Base-by-base conservation (phyloP, 495 filamentous ascomycete species). In the Lasiosphaeria hispida region DNA sequence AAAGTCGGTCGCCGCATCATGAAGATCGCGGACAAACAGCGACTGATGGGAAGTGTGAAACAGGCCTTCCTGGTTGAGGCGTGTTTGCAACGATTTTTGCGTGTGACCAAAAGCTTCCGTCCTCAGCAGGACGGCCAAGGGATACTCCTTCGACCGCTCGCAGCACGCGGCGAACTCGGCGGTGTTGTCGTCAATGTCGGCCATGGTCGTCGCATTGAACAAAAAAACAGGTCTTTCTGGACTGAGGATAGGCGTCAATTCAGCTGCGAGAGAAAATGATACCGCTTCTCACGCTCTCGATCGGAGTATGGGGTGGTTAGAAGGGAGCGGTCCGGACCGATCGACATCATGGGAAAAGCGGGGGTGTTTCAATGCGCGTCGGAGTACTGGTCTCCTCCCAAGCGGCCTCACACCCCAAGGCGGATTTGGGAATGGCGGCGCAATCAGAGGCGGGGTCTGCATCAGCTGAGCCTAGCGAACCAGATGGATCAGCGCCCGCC, bases 21-120 rank as follows among this genome's bases (percentile, higher is more conserved):
- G 55, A 2, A 58, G 19, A 44, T 58, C 55, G 7, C 55, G 55
- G 13, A 58, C 37, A 38, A 51, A 51, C 8, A 58, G 47, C 35
- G 47, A 40, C 30, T 40, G 45, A 13, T 42, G 37, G 2, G 45
- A 34, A 13, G 13, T 23, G 37, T 50, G 17, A 30, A 58, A 58
- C 1, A 43, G 36, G 10, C 33, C 19, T 10, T 35, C 36, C 4
- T 50, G n/a, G 1, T 34, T 19, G 0, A 58, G 47, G n/a, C 45
- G 38, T 14, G 36, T 19, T 38, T 58, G 45, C 17, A 58, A 33
- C 13, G 47, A 44, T 15, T 42, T 42, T 18, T 40, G 36, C 1
- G 45, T 34, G 15, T 58, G 45, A 10, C 36, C 39, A 15, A 58
- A 51, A 3, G 35, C 38, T 1, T 58, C 55, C 1, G 55, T 58